Evolutionary conservation across 495 filamentous ascomycete genomes (phyloP).

Genomic region (Clohesyomyces aquaticus): DNA sequence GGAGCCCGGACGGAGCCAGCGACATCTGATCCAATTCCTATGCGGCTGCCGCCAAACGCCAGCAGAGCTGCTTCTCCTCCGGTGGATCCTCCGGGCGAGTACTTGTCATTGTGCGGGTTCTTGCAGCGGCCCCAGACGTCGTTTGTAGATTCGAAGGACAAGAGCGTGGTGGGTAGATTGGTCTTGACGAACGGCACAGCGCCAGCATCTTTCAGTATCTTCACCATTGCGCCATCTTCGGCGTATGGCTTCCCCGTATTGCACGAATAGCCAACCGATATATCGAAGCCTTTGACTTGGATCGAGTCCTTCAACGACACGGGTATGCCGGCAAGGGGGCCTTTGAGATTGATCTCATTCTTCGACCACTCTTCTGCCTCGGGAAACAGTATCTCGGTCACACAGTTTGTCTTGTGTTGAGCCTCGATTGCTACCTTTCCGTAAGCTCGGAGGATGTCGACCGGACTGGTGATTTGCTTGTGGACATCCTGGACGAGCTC

Average conservation of each 20-base stretch:
- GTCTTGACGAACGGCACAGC: constrained; percentile 97
- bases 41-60: constrained; percentile 82
- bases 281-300: constrained; percentile 83
- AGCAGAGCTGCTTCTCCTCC: constrained; percentile 88
- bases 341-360: constrained; percentile 71
- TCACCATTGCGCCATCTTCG: constrained; percentile 74
- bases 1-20: constrained; percentile 89
- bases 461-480: constrained; percentile 61
- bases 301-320: constrained; percentile 89
- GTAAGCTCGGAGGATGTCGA: constrained; percentile 84
- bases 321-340: constrained; percentile 87
- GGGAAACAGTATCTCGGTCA: constrained; percentile 85
- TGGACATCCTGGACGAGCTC: constrained; percentile 80
- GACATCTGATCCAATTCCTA: constrained; percentile 93
- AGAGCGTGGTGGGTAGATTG: constrained; percentile 85
- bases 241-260: constrained; percentile 66
- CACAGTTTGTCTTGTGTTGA: constrained; percentile 84
- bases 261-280: constrained; percentile 77
- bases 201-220: constrained; percentile 85
- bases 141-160: constrained; percentile 91
- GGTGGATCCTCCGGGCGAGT: constrained; percentile 90
- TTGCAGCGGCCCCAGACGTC: constrained; percentile 79
- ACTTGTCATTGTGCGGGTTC: constrained; percentile 81
- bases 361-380: constrained; percentile 77
- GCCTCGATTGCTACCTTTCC: constrained; percentile 85